Percentiles rank a stretch among this genome's conserved stretches.
These are phyloP conservation scores for Anthoceros angustus DNA, from an alignment of 225 moss, liverwort and hornwort genomes.

Conservation along the genomic window DNA sequence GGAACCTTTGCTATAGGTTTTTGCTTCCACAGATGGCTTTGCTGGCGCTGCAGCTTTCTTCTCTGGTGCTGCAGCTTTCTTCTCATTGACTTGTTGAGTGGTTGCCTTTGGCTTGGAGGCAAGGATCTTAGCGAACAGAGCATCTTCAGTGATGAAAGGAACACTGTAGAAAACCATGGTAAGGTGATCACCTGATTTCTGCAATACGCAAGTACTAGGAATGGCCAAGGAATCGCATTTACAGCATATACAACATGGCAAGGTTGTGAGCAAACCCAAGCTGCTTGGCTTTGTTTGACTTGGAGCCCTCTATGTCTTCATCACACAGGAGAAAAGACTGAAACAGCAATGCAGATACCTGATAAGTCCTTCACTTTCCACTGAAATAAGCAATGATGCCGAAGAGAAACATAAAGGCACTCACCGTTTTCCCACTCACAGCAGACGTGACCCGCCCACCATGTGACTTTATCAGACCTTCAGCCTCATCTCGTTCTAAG, in stretches of 20 bases:
- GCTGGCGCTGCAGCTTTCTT: no score
- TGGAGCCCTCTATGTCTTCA: constrained; percentile 80
- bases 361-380: no score
- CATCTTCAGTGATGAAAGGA: constrained; percentile 78
- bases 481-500: constrained; percentile 97
- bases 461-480: constrained; percentile 68
- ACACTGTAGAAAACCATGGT: constrained; percentile 33
- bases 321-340: constrained; percentile 79
- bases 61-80: constrained; percentile 9
- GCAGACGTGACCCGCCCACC: constrained; percentile 77
- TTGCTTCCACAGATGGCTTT: constrained; percentile 16
- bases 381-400: no score
- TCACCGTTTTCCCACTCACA: constrained; percentile 97
- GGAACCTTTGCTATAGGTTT: constrained; percentile 17
- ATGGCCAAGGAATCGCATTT: background rate
- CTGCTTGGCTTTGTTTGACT: constrained; percentile 83
- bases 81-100: constrained; percentile 11
- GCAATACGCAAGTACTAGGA: no score
- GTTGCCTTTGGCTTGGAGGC: constrained; percentile 52
- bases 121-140: constrained; percentile 69
- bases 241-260: background rate
- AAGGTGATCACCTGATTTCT: no score
- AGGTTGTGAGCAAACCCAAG: constrained; percentile 34
- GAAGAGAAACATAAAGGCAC: constrained; percentile 8
- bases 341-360: no score